Evolutionary conservation across 1,284 basidiomycete species (phyloP).

Genomic region (Somion occarium): DNA sequence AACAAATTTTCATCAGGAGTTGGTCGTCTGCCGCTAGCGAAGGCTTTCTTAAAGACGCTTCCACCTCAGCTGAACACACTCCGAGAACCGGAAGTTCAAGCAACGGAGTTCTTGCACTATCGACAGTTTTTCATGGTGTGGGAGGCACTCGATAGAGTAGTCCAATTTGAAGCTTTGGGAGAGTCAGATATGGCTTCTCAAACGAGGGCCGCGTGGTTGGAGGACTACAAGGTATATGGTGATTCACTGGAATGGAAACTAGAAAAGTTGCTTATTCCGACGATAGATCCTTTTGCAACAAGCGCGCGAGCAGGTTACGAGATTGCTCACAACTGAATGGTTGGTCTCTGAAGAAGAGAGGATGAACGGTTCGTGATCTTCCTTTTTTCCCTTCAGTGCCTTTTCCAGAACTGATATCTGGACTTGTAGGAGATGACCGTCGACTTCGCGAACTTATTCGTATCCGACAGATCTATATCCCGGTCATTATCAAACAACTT

Average conservation of each 20-base stretch:
- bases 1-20: slow-evolving; percentile 40
- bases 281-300: slow-evolving; percentile 51
- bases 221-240: slow-evolving; percentile 51
- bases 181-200: slow-evolving; percentile 53
- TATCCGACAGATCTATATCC: slow-evolving; percentile 87
- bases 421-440: slow-evolving; percentile 39
- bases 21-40: slow-evolving; percentile 71
- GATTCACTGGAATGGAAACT: not conserved
- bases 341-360: slow-evolving; percentile 50
- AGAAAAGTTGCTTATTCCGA: not conserved
- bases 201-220: slow-evolving; percentile 53
- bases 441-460: slow-evolving; percentile 68
- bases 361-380: slow-evolving; percentile 32
- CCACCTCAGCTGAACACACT: slow-evolving; percentile 62
- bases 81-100: slow-evolving; percentile 53
- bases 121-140: slow-evolving; percentile 70
- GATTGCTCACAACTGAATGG: slow-evolving; percentile 75
- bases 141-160: slow-evolving; percentile 53
- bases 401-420: not conserved
- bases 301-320: slow-evolving; percentile 54
- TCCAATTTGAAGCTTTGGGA: slow-evolving; percentile 52
- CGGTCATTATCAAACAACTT: slow-evolving; percentile 85
- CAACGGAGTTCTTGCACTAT: slow-evolving; percentile 70
- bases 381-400: not conserved
- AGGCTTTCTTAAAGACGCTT: slow-evolving; percentile 58